Evolutionary conservation across 2,329 filamentous ascomycete genomes (phyloP).

Genomic region (Cordyceps tenuipes): DNA sequence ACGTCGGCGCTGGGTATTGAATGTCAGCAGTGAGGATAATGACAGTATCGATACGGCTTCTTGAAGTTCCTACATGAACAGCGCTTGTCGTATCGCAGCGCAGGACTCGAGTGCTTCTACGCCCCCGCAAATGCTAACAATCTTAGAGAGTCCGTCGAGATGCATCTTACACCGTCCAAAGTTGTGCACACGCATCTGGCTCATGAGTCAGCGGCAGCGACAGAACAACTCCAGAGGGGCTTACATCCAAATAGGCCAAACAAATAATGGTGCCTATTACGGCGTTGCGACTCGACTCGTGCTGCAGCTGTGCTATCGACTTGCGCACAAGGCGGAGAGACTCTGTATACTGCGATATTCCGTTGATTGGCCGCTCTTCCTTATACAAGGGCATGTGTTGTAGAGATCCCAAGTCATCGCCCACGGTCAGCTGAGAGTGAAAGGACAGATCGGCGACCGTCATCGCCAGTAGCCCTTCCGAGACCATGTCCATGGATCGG

Average conservation of each 20-base stretch:
- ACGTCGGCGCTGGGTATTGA: slow-evolving; percentile 10
- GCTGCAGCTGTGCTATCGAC: neutral
- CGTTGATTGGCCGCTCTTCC: neutral
- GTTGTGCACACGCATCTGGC: neutral
- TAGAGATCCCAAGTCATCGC: neutral
- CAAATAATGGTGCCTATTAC: neutral
- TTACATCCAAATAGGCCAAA: neutral
- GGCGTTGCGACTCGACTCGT: neutral
- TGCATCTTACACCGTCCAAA: neutral
- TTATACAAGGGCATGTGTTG: neutral
- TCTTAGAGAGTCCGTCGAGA: neutral
- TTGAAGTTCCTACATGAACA: neutral
- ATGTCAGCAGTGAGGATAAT: too few relatives aligned
- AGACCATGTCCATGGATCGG: neutral
- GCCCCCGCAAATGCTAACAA: neutral
- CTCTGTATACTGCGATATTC: neutral
- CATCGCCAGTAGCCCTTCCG: neutral
- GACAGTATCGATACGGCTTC: too few relatives aligned
- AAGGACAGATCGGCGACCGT: neutral
- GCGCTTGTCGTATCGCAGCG: neutral
- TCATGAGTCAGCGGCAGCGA: neutral
- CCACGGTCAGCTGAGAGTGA: neutral
- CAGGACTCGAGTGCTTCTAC: neutral
- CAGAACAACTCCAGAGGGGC: neutral
- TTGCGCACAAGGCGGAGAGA: neutral